phyloP scores from a whole-genome alignment of 768 basidiomycete genomes.

The Leccinum disarticulatum region DNA sequence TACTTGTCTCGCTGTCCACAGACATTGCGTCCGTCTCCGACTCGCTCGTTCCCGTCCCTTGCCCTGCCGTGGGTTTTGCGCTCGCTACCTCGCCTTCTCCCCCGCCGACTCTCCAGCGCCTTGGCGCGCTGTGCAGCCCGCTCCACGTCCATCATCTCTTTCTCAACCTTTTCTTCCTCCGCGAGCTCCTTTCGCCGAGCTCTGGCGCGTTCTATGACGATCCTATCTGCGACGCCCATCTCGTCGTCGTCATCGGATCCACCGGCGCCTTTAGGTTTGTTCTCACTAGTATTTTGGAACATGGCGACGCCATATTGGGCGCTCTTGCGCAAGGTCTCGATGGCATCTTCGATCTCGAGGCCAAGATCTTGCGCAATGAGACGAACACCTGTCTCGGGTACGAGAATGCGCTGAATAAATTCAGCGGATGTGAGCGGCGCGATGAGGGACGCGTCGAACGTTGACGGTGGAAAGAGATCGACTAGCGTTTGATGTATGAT shows the following conservation, averaged over 20 bases:
- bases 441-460: conserved; percentile 52
- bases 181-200: conserved; percentile 41
- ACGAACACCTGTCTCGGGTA: conserved; percentile 81
- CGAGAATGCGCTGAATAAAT: conserved; percentile 81
- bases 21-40: conserved; percentile 32
- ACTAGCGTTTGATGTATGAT: conserved; percentile 79
- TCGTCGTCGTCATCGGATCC: conserved; percentile 33
- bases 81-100: conserved; percentile 24
- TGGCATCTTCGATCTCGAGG: conserved; percentile 47
- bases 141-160: conserved; percentile 25
- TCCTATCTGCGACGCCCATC: conserved; percentile 38
- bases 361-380: conserved; percentile 80
- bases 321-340: conserved; percentile 69
- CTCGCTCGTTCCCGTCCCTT: conserved; percentile 9
- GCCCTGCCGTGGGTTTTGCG: conserved; percentile 9
- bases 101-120: conserved; percentile 13
- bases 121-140: conserved; percentile 23
- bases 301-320: conserved; percentile 81
- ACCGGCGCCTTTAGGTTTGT: conserved; percentile 30
- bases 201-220: conserved; percentile 45
- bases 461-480: conserved; percentile 66
- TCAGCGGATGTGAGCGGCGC: conserved; percentile 69
- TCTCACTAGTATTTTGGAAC: conserved; percentile 57
- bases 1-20: conserved; percentile 23
- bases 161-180: conserved; percentile 40